phyloP scores from a whole-genome alignment of 1,284 basidiomycete genomes.

The Serendipita sp. region DNA sequence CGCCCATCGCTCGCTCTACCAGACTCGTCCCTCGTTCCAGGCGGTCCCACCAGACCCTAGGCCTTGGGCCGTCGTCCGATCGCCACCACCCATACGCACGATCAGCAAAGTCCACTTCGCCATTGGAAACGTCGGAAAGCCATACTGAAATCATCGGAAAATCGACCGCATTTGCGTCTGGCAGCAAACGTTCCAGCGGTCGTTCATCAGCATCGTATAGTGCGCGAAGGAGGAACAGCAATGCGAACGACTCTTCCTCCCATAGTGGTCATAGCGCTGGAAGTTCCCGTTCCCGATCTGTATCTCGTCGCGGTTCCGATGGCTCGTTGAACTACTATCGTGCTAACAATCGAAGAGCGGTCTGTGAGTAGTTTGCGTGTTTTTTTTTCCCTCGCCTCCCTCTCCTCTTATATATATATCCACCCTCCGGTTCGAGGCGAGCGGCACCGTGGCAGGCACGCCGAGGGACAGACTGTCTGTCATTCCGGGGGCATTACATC shows the following conservation, averaged over 20 bases:
- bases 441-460: no score
- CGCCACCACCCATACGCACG: constrained; percentile 6
- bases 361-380: neutral
- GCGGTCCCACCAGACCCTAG: neutral
- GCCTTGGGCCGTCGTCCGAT: neutral
- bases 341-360: neutral
- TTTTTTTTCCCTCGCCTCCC: neutral
- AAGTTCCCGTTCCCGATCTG: neutral
- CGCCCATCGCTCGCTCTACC: neutral
- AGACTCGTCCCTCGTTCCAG: constrained; percentile 1
- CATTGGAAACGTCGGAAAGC: neutral
- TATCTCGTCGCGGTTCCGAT: constrained; percentile 4
- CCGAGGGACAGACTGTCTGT: no score
- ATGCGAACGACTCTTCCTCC: neutral
- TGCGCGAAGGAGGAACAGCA: neutral
- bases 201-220: neutral
- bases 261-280: neutral
- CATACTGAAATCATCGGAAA: no score
- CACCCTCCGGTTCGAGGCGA: neutral
- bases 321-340: neutral
- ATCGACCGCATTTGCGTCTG: neutral
- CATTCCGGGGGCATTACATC: no score
- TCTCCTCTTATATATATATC: neutral
- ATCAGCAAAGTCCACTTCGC: neutral
- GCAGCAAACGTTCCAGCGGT: neutral